A percentile compares a stretch with the other conserved stretches of the same genome.
phyloP scores from a whole-genome alignment of 2,329 filamentous ascomycete species.

The Hymenoscyphus fraxineus region DNA sequence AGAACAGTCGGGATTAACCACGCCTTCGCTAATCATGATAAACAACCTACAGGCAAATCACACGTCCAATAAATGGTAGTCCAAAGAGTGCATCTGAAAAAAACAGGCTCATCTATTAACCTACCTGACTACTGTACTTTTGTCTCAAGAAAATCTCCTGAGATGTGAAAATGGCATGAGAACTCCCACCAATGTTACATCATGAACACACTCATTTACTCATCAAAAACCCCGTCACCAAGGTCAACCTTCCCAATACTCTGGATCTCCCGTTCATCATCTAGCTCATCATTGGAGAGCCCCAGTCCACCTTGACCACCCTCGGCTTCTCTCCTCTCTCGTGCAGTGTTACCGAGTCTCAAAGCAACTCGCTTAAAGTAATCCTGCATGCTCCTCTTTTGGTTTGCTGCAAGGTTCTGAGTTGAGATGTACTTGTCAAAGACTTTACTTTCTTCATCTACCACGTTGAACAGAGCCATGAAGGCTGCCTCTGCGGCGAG shows the following conservation, averaged over 20 bases:
- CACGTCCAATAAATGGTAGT: background rate
- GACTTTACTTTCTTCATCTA: constrained; percentile 77
- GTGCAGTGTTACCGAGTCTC: constrained; percentile 77
- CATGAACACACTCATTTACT: constrained; percentile 26
- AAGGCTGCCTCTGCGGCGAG: constrained; percentile 93
- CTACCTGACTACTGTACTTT: constrained; percentile 4
- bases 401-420: constrained; percentile 62
- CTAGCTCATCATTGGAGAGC: constrained; percentile 82
- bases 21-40: background rate
- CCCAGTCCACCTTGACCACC: constrained; percentile 83
- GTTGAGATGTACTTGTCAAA: constrained; percentile 88
- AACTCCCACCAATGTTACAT: background rate
- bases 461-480: constrained; percentile 83
- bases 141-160: constrained; percentile 2
- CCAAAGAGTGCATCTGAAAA: background rate
- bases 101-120: background rate
- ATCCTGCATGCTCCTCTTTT: constrained; percentile 87
- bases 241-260: constrained; percentile 88
- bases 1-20: background rate
- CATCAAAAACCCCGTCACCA: constrained; percentile 48
- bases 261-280: constrained; percentile 95
- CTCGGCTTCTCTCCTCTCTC: constrained; percentile 87
- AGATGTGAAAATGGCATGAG: constrained; percentile 5
- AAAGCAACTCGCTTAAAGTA: constrained; percentile 94
- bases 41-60: background rate